Evolutionary conservation across 1,284 basidiomycete genomes (phyloP).

Genomic region (Irpex sp.): DNA sequence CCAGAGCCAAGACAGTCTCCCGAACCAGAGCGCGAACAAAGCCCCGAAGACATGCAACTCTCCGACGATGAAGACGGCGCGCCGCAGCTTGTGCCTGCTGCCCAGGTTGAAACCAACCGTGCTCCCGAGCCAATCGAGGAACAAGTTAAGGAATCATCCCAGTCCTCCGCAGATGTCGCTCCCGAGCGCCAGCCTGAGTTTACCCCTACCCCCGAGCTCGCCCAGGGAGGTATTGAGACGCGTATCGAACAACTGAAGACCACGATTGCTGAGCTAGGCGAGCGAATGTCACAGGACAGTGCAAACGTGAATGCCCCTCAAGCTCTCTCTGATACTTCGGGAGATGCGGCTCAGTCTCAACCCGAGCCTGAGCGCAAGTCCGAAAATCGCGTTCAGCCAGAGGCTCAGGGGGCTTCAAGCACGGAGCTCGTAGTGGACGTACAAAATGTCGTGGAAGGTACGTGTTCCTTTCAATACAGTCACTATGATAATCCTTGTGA

Average conservation of each 20-base stretch:
- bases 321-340: background rate
- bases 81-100: too few species aligned
- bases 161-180: background rate
- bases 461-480: background rate
- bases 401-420: background rate
- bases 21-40: background rate
- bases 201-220: background rate
- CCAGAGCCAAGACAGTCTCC: too few species aligned
- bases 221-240: background rate
- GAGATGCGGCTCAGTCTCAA: background rate
- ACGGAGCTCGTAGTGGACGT: background rate
- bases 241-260: conserved; percentile 7
- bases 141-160: too few species aligned
- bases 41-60: background rate
- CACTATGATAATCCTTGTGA: conserved; percentile 25
- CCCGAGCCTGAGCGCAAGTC: background rate
- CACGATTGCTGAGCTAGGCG: conserved; percentile 29
- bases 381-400: background rate
- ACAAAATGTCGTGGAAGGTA: conserved; percentile 10
- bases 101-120: too few species aligned
- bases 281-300: conserved; percentile 36
- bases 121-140: too few species aligned
- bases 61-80: background rate
- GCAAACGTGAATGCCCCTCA: conserved; percentile 7
- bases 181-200: background rate